A percentile compares a stretch with the other conserved stretches of the same genome.
These are phyloP conservation scores for Metschnikowia peoriensis DNA, from an alignment of 805 yeast species.

Conservation along the genomic window DNA sequence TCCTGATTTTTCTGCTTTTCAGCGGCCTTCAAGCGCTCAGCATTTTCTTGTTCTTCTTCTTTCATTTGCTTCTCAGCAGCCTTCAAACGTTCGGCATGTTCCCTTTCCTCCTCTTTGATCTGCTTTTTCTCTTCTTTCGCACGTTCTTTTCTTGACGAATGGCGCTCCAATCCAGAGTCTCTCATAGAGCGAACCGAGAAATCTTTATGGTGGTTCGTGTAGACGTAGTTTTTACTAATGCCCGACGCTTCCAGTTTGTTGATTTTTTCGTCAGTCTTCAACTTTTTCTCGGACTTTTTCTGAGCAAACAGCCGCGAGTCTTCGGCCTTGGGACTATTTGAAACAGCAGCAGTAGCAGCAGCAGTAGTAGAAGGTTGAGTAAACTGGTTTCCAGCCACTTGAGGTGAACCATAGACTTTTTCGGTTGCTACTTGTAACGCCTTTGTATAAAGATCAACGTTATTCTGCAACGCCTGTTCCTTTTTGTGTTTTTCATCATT, in stretches of 20 bases:
- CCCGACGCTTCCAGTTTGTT: slow-evolving; percentile 16
- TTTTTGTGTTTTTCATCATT: slow-evolving; percentile 12
- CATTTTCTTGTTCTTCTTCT: slow-evolving; percentile 6
- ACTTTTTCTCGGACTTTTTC: slow-evolving; percentile 13
- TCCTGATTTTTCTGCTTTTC: slow-evolving; percentile 6
- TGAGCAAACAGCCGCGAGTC: slow-evolving; percentile 9
- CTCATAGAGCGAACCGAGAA: slow-evolving; percentile 16
- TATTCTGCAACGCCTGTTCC: slow-evolving; percentile 24
- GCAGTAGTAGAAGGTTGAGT: too few relatives aligned
- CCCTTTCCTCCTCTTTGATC: slow-evolving; percentile 12
- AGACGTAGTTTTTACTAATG: slow-evolving; percentile 15
- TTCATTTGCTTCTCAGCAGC: slow-evolving; percentile 8
- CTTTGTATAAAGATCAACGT: slow-evolving; percentile 52
- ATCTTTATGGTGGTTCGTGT: slow-evolving; percentile 19
- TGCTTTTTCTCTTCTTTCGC: slow-evolving; percentile 15
- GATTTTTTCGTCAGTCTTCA: slow-evolving; percentile 11
- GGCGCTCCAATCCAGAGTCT: slow-evolving; percentile 2
- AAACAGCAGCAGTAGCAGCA: not conserved
- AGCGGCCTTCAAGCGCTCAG: slow-evolving; percentile 4
- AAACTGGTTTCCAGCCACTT: not conserved
- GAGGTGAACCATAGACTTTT: slow-evolving; percentile 48
- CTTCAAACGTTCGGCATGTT: slow-evolving; percentile 2
- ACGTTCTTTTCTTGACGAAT: slow-evolving; percentile 13
- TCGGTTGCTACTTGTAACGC: slow-evolving; percentile 57
- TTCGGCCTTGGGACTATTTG: not conserved